Percentiles rank a stretch among this genome's conserved stretches.
These are phyloP conservation scores for Chytriomyces hyalinus DNA, from an alignment of 192 early-diverging fungal species.

Conservation along the genomic window DNA sequence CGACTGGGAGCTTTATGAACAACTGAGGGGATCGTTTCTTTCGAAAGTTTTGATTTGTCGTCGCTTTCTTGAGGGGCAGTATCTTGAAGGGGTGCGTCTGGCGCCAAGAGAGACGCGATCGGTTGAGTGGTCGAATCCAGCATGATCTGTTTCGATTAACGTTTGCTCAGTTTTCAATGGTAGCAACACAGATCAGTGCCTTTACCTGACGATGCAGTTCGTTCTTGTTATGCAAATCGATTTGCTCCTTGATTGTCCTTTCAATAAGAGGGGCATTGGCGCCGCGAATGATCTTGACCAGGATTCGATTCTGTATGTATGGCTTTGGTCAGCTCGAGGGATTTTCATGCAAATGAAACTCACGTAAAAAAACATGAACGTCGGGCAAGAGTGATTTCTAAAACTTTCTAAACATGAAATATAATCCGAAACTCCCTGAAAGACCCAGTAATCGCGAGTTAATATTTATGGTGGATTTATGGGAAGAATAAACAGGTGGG, in stretches of 20 bases:
- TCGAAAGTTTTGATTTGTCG: too few relatives aligned
- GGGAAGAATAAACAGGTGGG: neutral
- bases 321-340: conserved; percentile 2
- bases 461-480: neutral
- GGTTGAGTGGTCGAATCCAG: conserved; percentile 17
- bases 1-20: too few relatives aligned
- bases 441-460: neutral
- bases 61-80: too few relatives aligned
- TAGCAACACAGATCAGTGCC: neutral
- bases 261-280: conserved; percentile 66
- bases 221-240: conserved; percentile 51
- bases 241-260: conserved; percentile 58
- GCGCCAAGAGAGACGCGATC: conserved; percentile 12
- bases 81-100: neutral
- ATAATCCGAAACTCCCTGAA: conserved; percentile 55
- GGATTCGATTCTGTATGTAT: conserved; percentile 50
- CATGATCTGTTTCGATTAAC: neutral
- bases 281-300: conserved; percentile 57
- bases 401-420: conserved; percentile 53
- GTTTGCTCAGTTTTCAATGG: too few relatives aligned
- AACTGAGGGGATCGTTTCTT: too few relatives aligned
- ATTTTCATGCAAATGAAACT: neutral
- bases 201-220: conserved; percentile 46
- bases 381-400: conserved; percentile 65
- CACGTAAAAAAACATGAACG: conserved; percentile 63